Evolutionary conservation across 306 rosid species (phyloP).

Genomic region (Ormosia semicastrata): DNA sequence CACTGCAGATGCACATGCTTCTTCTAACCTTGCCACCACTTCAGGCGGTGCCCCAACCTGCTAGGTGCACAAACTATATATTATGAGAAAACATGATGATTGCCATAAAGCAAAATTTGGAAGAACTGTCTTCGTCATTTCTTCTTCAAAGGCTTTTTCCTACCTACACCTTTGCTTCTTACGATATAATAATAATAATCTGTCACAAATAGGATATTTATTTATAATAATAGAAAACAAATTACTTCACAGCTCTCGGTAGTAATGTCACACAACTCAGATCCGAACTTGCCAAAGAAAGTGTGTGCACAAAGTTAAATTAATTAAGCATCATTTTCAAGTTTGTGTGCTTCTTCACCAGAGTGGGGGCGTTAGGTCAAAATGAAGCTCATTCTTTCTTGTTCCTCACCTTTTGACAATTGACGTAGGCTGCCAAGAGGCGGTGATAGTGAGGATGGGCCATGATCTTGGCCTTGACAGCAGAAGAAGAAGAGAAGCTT

Average conservation of each 20-base stretch:
- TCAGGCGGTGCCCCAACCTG: conserved; percentile 97
- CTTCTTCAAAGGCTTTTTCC: conserved; percentile 31
- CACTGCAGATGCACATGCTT: conserved; percentile 66
- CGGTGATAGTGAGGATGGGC: conserved; percentile 98
- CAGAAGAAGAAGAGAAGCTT: conserved; percentile 43
- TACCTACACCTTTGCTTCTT: background rate
- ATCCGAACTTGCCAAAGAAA: conserved; percentile 36
- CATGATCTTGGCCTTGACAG: conserved; percentile 85
- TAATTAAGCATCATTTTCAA: conserved; percentile 21
- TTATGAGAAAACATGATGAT: background rate
- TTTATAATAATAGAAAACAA: background rate
- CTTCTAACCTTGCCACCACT: conserved; percentile 78
- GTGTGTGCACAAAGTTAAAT: background rate
- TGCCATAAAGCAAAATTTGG: background rate
- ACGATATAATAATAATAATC: background rate
- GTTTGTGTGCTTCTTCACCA: background rate
- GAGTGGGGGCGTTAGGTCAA: too few relatives aligned
- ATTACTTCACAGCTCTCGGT: background rate
- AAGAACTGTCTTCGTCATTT: conserved; percentile 28
- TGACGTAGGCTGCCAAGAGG: conserved; percentile 81
- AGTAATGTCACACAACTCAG: conserved; percentile 25
- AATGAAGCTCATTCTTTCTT: background rate
- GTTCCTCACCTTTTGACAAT: conserved; percentile 79
- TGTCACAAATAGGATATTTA: background rate
- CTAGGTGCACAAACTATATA: background rate